These are phyloP conservation scores for Rhododendron ovatum DNA, from an alignment of 148 eudicot genomes.

Conservation along the genomic window DNA sequence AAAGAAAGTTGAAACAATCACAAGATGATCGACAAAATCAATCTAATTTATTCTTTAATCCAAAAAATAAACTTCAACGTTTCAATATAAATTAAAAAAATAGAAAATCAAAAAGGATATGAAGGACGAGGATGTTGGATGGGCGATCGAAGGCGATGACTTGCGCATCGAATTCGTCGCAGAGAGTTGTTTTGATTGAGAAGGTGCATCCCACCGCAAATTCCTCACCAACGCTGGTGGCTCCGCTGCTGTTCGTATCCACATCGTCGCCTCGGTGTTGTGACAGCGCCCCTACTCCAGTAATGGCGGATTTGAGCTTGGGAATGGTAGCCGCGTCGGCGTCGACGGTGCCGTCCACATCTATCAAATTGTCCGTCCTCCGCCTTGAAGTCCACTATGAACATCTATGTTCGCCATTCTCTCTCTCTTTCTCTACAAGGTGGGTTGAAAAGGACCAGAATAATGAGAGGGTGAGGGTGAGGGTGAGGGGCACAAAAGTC, in stretches of 20 bases:
- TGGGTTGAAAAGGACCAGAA: not conserved
- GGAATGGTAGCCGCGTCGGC: slow-evolving; percentile 38
- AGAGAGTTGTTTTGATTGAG: slow-evolving; percentile 80
- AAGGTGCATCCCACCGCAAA: slow-evolving; percentile 71
- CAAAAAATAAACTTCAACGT: no score
- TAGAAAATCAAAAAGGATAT: slow-evolving; percentile 50
- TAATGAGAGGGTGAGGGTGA: no score
- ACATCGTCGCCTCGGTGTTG: not conserved
- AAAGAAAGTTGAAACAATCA: no score
- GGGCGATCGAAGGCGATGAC: slow-evolving; percentile 69
- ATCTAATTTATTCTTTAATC: no score
- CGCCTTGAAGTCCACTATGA: slow-evolving; percentile 64
- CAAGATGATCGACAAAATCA: no score
- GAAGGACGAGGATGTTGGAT: slow-evolving; percentile 84
- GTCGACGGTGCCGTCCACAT: slow-evolving; percentile 53
- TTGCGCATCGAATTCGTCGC: slow-evolving; percentile 88
- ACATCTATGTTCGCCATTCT: slow-evolving; percentile 36
- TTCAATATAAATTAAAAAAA: no score
- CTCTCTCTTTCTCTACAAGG: not conserved
- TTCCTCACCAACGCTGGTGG: slow-evolving; percentile 39
- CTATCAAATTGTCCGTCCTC: slow-evolving; percentile 89
- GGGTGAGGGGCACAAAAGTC: no score
- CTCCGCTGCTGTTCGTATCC: slow-evolving; percentile 34
- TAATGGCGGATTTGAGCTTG: slow-evolving; percentile 68
- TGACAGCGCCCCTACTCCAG: slow-evolving; percentile 27